Evolutionary conservation across 306 rosid genomes (phyloP).

Genomic region (Inga laurina): DNA sequence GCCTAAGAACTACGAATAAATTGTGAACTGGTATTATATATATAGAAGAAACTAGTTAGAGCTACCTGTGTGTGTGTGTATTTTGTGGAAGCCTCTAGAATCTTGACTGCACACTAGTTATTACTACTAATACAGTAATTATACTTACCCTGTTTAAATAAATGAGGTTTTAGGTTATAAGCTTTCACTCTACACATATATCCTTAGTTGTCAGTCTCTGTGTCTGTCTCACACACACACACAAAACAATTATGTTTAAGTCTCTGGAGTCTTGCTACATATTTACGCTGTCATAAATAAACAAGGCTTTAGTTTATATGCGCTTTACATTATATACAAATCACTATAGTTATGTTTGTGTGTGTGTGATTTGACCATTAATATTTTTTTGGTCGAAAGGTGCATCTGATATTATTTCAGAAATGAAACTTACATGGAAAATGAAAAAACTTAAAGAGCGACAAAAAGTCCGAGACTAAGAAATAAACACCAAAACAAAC

Average conservation of each 20-base stretch:
- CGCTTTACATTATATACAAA: neutral
- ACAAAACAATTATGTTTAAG: neutral
- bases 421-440: too few species aligned
- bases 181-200: neutral
- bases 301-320: neutral
- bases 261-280: neutral
- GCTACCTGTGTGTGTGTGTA: neutral
- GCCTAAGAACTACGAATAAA: slow-evolving; percentile 30
- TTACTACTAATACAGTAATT: neutral
- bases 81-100: neutral
- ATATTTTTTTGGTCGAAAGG: neutral
- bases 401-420: too few species aligned
- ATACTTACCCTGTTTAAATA: neutral
- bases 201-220: neutral
- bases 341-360: neutral
- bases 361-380: neutral
- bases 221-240: neutral
- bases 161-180: neutral
- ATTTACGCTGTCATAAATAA: neutral
- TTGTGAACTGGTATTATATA: slow-evolving; percentile 9
- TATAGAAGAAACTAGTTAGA: neutral
- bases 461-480: too few species aligned
- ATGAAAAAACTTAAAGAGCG: too few species aligned
- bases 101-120: slow-evolving; percentile 21
- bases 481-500: too few species aligned